Evolutionary conservation across 78 protist species (phyloP), one percentile per base, ranked within the genome.

Genomic region (Dictyostelium brefeldianum): DNA sequence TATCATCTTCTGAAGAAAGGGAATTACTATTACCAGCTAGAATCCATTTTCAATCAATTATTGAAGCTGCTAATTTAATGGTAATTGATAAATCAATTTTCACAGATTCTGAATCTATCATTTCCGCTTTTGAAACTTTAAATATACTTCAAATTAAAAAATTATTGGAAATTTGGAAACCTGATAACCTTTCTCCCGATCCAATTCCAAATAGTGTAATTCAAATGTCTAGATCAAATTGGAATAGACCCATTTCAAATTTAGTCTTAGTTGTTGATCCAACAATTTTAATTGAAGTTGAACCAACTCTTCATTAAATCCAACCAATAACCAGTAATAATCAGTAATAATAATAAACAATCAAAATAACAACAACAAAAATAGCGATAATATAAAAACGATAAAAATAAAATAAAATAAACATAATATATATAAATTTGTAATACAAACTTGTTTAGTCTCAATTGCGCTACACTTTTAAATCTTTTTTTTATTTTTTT

Each of bases 151-250:
- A 85, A 75, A 85, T 85, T 18, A 85, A 59, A 62, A 71, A 75
- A 43, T 29, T 85, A 0, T 62, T 85, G 27, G 92, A 85, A 51
- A 75, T 85, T 50, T 85, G 92, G 92, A 73, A 75, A 85, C 92
- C 92, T 25, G 92, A 85, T 75, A 80, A 75, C n/a, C 77, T 85
- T 4, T 85, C 92, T 1, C 92, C 92, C 12, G 92, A 85, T 75
- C 92, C 92, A 43, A 85, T 85, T 12, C 92, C 92, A 57, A 73
- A 79, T 27, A 62, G 27, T 25, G 27, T 62, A 14, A 62, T 62
- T 25, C 77, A 73, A 81, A 22, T 81, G 20, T 15, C 43, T 14
- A 46, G 48, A 22, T 56, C 74, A 18, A 31, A n/a, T 25, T 75
- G 80, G 71, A 77, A 85, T 74, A 78, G 57, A 59, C 89, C 89